A percentile compares a stretch with the other conserved stretches of the same genome.
phyloP scores from a whole-genome alignment of 192 early-diverging fungal genomes.

The Geosiphon pyriformis region DNA sequence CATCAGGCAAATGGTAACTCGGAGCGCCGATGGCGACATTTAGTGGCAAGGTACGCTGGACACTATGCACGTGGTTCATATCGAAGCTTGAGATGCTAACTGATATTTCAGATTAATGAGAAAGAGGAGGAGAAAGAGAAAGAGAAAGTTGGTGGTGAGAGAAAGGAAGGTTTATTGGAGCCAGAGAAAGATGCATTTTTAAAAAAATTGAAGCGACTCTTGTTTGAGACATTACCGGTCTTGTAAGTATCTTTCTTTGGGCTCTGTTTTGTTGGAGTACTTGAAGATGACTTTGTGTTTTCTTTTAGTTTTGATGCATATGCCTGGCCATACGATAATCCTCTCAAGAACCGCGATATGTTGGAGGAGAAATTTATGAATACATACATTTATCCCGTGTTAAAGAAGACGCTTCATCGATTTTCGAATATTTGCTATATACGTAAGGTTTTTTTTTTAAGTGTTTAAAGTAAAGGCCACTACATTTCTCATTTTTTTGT shows the following conservation, averaged over 20 bases:
- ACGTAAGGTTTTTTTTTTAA: slow-evolving; percentile 14
- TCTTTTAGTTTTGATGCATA: slow-evolving; percentile 19
- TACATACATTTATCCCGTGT: slow-evolving; percentile 13
- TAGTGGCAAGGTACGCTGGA: too few relatives aligned
- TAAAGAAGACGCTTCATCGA: slow-evolving; percentile 9
- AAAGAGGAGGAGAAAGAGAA: too few relatives aligned
- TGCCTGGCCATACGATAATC: too few relatives aligned
- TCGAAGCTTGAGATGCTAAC: too few relatives aligned
- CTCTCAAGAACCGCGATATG: slow-evolving; percentile 18
- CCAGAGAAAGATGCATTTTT: slow-evolving; percentile 13
- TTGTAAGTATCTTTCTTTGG: slow-evolving; percentile 18
- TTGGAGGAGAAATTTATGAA: slow-evolving; percentile 16
- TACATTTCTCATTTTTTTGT: background rate
- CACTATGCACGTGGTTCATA: too few relatives aligned
- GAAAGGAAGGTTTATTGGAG: slow-evolving; percentile 13
- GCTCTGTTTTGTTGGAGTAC: too few relatives aligned
- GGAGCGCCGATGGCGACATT: too few relatives aligned
- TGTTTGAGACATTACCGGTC: slow-evolving; percentile 16
- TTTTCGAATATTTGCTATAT: slow-evolving; percentile 20
- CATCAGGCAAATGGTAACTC: too few relatives aligned
- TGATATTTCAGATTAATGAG: too few relatives aligned
- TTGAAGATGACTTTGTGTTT: slow-evolving; percentile 5
- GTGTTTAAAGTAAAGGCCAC: too few relatives aligned
- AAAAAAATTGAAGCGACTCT: slow-evolving; percentile 10
- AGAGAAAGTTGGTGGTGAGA: too few relatives aligned